These are phyloP conservation scores for Thermothielavioides terrestris DNA, from an alignment of 495 filamentous ascomycete genomes.

Conservation along the genomic window DNA sequence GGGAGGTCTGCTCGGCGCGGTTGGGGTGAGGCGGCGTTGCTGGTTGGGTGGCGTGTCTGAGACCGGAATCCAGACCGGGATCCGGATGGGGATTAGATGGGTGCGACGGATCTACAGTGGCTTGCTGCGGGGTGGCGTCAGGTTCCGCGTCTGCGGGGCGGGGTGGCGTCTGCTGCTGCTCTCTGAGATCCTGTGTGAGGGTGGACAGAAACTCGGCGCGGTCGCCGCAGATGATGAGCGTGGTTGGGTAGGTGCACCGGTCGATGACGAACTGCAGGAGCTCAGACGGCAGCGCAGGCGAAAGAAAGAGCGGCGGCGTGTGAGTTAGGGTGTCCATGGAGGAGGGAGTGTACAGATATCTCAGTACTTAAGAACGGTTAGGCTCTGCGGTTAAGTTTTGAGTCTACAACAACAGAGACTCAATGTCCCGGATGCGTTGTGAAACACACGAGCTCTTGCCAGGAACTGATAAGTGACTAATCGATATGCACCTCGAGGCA, in stretches of 20 bases:
- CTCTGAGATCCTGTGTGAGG: constrained; percentile 28
- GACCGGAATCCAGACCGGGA: no score
- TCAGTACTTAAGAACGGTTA: neutral
- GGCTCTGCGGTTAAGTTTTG: no score
- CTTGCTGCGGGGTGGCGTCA: neutral
- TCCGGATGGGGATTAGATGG: no score
- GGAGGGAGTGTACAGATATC: neutral
- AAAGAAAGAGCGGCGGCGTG: constrained; percentile 36
- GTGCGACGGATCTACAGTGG: constrained; percentile 1
- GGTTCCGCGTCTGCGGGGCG: neutral
- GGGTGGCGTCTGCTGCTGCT: neutral
- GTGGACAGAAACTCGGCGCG: constrained; percentile 52
- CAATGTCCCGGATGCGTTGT: neutral
- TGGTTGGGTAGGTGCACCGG: constrained; percentile 44
- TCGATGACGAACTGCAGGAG: constrained; percentile 58
- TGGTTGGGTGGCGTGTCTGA: neutral
- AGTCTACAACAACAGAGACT: no score
- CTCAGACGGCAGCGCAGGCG: constrained; percentile 45
- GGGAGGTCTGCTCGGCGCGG: neutral
- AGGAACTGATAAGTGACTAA: no score
- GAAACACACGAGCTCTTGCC: neutral
- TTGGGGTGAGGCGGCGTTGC: neutral
- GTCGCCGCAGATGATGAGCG: constrained; percentile 62
- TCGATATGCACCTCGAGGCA: neutral
- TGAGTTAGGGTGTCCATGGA: constrained; percentile 2